A percentile compares a stretch with the other conserved stretches of the same genome.
These are phyloP conservation scores for Malus sylvestris DNA, from an alignment of 306 rosid species.

Conservation along the genomic window DNA sequence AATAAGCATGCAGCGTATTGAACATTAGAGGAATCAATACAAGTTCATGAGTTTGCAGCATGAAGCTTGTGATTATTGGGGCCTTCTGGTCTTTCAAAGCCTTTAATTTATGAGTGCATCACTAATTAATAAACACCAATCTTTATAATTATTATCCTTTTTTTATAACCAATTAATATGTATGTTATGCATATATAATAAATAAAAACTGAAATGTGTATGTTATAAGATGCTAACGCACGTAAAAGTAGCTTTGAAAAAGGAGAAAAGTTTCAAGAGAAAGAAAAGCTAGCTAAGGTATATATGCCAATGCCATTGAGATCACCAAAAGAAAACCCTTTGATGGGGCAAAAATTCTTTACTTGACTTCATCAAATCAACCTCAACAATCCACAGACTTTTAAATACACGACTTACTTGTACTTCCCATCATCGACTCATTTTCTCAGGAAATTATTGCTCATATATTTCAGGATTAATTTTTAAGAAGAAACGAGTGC, in stretches of 20 bases:
- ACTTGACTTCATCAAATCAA: conserved; percentile 21
- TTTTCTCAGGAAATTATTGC: not conserved
- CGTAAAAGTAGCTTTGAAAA: not conserved
- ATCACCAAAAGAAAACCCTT: conserved; percentile 42
- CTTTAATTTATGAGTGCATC: not conserved
- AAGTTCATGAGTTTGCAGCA: not conserved
- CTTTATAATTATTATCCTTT: not conserved
- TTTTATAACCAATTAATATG: not conserved
- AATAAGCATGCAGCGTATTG: not conserved
- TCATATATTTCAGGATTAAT: not conserved
- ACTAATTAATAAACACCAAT: too few species aligned
- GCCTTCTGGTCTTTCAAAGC: not conserved
- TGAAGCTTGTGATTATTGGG: not conserved
- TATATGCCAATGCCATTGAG: not conserved
- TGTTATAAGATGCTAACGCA: not conserved
- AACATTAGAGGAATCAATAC: too few species aligned
- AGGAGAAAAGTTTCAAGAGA: conserved; percentile 4
- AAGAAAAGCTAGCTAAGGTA: conserved; percentile 4
- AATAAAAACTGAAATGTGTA: not conserved
- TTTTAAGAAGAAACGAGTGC: not conserved
- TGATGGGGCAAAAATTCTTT: conserved; percentile 38
- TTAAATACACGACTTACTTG: not conserved
- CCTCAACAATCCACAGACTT: not conserved
- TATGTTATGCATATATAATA: not conserved
- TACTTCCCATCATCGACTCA: not conserved